phyloP scores from a whole-genome alignment of 2,329 filamentous ascomycete species.

The Arthrobotrys pseudoclavata region DNA sequence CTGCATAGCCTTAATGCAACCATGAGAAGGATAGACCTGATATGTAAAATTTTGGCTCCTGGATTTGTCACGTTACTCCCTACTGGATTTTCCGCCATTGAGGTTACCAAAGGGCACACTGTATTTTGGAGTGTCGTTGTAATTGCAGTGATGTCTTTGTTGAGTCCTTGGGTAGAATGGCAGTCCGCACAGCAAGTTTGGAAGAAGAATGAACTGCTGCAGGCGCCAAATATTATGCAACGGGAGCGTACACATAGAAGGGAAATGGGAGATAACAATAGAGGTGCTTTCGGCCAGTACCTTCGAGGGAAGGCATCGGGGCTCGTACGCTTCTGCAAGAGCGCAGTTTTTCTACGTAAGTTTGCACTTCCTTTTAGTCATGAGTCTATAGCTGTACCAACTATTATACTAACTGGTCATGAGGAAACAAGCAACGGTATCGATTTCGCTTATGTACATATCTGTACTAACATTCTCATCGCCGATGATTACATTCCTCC shows the following conservation, averaged over 20 bases:
- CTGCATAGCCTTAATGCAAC: constrained; percentile 69
- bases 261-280: background rate
- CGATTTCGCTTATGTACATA: constrained; percentile 70
- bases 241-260: background rate
- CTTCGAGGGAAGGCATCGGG: constrained; percentile 63
- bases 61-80: constrained; percentile 70
- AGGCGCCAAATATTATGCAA: constrained; percentile 63
- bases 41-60: constrained; percentile 72
- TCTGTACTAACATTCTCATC: constrained; percentile 72
- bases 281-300: background rate
- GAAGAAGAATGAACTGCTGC: constrained; percentile 65
- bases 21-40: constrained; percentile 73
- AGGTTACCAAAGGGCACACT: constrained; percentile 19
- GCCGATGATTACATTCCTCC: constrained; percentile 72
- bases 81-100: constrained; percentile 65
- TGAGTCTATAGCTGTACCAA: background rate
- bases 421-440: constrained; percentile 67
- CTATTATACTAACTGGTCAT: constrained; percentile 9
- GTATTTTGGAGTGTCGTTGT: constrained; percentile 65
- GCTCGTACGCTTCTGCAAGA: constrained; percentile 66
- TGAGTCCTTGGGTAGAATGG: constrained; percentile 67
- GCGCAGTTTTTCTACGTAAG: constrained; percentile 66
- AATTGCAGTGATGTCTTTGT: constrained; percentile 68
- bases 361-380: background rate
- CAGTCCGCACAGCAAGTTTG: constrained; percentile 67